A percentile compares a stretch with the other conserved stretches of the same genome.
Evolutionary conservation across 305 asterid genomes (phyloP).

Genomic region (Fraxinus nigra): DNA sequence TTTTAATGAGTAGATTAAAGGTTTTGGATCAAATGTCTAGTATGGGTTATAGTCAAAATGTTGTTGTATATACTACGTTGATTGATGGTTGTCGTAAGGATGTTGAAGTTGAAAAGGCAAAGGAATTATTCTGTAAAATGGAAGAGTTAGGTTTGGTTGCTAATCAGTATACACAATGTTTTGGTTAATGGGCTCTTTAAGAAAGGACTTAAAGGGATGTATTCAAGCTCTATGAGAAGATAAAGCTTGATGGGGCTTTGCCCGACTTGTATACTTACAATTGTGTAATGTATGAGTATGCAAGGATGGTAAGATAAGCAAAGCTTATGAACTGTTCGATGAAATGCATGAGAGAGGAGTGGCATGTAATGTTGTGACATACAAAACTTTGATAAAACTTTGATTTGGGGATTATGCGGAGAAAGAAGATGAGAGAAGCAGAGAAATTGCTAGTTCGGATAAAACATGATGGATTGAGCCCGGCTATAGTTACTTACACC

Average conservation of each 20-base stretch:
- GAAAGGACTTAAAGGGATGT: constrained; percentile 52
- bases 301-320: constrained; percentile 30
- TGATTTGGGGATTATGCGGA: constrained; percentile 56
- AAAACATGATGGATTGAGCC: constrained; percentile 43
- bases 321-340: constrained; percentile 46
- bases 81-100: constrained; percentile 64
- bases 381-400: constrained; percentile 62
- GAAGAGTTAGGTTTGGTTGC: constrained; percentile 47
- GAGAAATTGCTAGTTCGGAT: constrained; percentile 44
- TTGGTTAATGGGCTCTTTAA: constrained; percentile 60
- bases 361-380: constrained; percentile 52
- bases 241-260: constrained; percentile 55
- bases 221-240: constrained; percentile 59
- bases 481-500: constrained; percentile 53
- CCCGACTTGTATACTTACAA: constrained; percentile 62
- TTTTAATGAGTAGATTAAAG: not conserved
- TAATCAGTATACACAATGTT: constrained; percentile 61
- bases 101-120: constrained; percentile 53
- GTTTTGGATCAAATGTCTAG: constrained; percentile 35
- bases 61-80: constrained; percentile 61
- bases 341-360: constrained; percentile 59
- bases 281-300: constrained; percentile 50
- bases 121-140: constrained; percentile 43
- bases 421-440: constrained; percentile 41
- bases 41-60: constrained; percentile 50